phyloP scores from a whole-genome alignment of 2,329 filamentous ascomycete species.

The Exophiala lecanii-corni region DNA sequence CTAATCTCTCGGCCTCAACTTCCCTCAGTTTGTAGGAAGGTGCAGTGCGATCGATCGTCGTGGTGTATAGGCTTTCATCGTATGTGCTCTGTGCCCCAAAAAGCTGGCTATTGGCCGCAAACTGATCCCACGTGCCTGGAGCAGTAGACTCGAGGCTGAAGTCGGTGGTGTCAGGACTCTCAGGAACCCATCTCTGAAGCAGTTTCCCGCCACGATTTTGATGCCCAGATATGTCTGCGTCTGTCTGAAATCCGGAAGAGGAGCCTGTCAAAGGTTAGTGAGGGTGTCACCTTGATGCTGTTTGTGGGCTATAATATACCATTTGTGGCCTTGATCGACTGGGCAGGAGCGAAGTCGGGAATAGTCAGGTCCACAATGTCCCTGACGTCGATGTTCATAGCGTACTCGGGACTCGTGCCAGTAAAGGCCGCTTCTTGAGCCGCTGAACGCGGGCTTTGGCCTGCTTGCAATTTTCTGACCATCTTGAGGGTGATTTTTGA shows the following conservation, averaged over 20 bases:
- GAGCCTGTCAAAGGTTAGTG: conserved; percentile 49
- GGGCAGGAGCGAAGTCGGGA: conserved; percentile 49
- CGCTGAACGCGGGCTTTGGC: conserved; percentile 40
- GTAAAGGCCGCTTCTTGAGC: conserved; percentile 37
- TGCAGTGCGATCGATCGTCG: conserved; percentile 76
- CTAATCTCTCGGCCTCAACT: conserved; percentile 75
- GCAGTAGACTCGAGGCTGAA: conserved; percentile 64
- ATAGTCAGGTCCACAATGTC: conserved; percentile 56
- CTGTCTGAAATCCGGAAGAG: conserved; percentile 71
- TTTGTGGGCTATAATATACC: conserved; percentile 40
- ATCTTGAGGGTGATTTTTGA: conserved; percentile 60
- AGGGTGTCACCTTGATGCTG: background rate
- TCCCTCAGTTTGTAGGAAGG: conserved; percentile 75
- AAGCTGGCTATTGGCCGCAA: conserved; percentile 78
- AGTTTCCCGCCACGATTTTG: conserved; percentile 65
- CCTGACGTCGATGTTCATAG: conserved; percentile 58
- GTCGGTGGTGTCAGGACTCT: conserved; percentile 58
- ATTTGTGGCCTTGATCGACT: conserved; percentile 53
- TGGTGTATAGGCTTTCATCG: conserved; percentile 92
- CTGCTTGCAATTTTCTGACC: conserved; percentile 50
- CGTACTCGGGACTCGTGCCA: conserved; percentile 42
- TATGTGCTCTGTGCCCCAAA: conserved; percentile 89
- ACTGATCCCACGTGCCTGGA: conserved; percentile 77
- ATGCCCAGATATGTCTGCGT: conserved; percentile 77
- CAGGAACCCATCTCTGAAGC: conserved; percentile 77